Evolutionary conservation across 2,329 filamentous ascomycete species (phyloP).

Genomic region (Chrysosporium keratinophilum): DNA sequence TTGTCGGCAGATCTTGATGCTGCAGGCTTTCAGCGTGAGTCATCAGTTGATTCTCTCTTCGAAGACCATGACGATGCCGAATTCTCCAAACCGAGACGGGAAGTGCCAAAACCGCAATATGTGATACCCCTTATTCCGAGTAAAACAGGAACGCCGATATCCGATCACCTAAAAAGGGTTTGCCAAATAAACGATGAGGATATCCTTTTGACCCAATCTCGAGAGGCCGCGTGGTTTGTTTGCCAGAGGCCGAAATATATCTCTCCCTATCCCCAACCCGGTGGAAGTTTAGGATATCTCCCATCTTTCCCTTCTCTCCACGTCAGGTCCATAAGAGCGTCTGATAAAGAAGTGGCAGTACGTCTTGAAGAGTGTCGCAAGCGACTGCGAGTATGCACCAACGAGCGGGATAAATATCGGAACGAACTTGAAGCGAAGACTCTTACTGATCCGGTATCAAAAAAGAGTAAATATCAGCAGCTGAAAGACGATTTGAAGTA

Average conservation of each 20-base stretch:
- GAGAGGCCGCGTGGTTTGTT: slow-evolving; percentile 21
- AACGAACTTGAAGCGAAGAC: slow-evolving; percentile 21
- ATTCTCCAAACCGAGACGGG: background rate
- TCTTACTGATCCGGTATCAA: slow-evolving; percentile 21
- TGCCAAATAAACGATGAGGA: slow-evolving; percentile 19
- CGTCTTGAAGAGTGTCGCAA: slow-evolving; percentile 20
- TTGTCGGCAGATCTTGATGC: background rate
- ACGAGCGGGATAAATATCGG: slow-evolving; percentile 22
- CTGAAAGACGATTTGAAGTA: slow-evolving; percentile 15
- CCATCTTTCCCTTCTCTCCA: slow-evolving; percentile 26
- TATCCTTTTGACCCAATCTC: slow-evolving; percentile 18
- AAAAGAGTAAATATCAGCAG: slow-evolving; percentile 20
- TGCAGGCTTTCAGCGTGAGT: slow-evolving; percentile 5
- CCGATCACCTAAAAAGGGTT: slow-evolving; percentile 16
- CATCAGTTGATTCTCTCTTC: slow-evolving; percentile 11
- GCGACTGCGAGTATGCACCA: slow-evolving; percentile 16
- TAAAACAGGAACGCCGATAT: background rate
- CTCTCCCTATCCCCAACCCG: slow-evolving; percentile 26
- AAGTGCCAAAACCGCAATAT: background rate
- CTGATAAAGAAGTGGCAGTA: slow-evolving; percentile 18
- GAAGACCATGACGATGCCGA: slow-evolving; percentile 1
- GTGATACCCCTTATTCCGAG: background rate
- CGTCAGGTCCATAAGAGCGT: slow-evolving; percentile 22
- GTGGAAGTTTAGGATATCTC: slow-evolving; percentile 23
- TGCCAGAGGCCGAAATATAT: slow-evolving; percentile 19